phyloP scores from a whole-genome alignment of 1,284 basidiomycete species.

The Vanrija sp. region DNA sequence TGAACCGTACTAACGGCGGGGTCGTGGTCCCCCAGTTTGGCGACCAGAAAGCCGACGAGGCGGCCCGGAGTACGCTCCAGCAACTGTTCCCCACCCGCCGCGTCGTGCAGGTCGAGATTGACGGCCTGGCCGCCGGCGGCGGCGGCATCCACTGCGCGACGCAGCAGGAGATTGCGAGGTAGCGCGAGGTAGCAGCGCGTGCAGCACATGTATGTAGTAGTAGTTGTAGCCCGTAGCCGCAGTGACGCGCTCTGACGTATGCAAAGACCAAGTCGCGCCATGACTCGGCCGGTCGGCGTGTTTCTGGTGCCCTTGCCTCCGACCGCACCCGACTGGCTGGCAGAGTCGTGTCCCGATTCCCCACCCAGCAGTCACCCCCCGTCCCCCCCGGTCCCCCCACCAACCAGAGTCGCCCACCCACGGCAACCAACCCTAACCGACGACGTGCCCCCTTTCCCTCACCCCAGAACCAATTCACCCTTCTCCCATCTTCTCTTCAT shows the following conservation, averaged over 20 bases:
- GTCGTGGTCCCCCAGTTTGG: conserved; percentile 7
- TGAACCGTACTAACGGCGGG: not conserved
- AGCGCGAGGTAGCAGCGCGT: not conserved
- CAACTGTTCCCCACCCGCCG: not conserved
- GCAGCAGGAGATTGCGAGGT: conserved; percentile 1
- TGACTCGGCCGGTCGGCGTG: too few relatives aligned
- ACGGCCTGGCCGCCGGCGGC: conserved; percentile 2
- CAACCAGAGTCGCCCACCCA: too few relatives aligned
- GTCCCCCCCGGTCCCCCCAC: too few relatives aligned
- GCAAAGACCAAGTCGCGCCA: too few relatives aligned
- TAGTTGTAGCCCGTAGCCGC: too few relatives aligned
- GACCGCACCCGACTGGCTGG: too few relatives aligned
- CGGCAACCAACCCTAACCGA: too few relatives aligned
- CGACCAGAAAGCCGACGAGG: not conserved
- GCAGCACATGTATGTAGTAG: not conserved
- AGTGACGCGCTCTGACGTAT: too few relatives aligned
- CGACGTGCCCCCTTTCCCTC: too few relatives aligned
- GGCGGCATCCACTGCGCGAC: conserved; percentile 10
- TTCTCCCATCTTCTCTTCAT: conserved; percentile 5
- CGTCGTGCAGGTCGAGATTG: conserved; percentile 4
- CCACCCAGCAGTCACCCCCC: too few relatives aligned
- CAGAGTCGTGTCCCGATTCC: too few relatives aligned
- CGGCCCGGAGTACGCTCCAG: not conserved
- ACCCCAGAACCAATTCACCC: not conserved
- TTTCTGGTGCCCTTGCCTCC: too few relatives aligned